Evolutionary conservation across 352 stramenopile genomes (phyloP), one percentile per base, ranked within the genome.

Genomic region (Phytophthora nicotianae): DNA sequence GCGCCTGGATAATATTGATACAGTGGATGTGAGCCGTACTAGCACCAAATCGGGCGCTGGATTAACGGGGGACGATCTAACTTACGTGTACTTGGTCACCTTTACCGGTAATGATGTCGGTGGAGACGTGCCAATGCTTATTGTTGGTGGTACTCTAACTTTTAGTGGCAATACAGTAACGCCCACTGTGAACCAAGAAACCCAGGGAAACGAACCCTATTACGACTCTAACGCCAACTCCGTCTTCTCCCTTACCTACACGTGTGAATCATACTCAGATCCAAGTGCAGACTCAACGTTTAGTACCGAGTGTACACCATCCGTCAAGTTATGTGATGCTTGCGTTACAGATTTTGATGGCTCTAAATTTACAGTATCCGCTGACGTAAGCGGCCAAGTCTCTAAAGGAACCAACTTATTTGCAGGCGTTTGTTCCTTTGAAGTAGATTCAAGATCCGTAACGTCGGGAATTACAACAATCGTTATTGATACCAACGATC

Each of bases 181-280:
- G 10, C 49, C 33, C 0, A 52, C 86, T 16, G 69, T 2, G 2
- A 58, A 5, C 1, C 16, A 62, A 32, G 73, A 79, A 46, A 90
- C 68, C 0, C 52, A 86, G 41, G 85, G 85, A 14, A 85, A 83
- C 11, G 79, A 94, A 49, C 68, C 86, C 0, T 11, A 54, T 1
- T 85, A 59, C 46, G 60, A 81, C 40, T 35, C 38, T 75, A 35
- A 11, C 72, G 50, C 56, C 0, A 85, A 1, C 38, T 80, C 16
- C 82, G 88, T 54, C 66, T 24, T 62, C 21, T 27, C 50, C 6
- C 40, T 94, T 16, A 81, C 69, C 1, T 83, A 87, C 53, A 91
- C 80, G 46, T 94, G 85, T 26, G 83, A 92, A 55, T 85, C 84
- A 23, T 97, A 97, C 62, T 96, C 89, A 11, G 80, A 94, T 40